These are phyloP conservation scores for Acorus calamus DNA, from an alignment of 106 monocot species.

Conservation along the genomic window DNA sequence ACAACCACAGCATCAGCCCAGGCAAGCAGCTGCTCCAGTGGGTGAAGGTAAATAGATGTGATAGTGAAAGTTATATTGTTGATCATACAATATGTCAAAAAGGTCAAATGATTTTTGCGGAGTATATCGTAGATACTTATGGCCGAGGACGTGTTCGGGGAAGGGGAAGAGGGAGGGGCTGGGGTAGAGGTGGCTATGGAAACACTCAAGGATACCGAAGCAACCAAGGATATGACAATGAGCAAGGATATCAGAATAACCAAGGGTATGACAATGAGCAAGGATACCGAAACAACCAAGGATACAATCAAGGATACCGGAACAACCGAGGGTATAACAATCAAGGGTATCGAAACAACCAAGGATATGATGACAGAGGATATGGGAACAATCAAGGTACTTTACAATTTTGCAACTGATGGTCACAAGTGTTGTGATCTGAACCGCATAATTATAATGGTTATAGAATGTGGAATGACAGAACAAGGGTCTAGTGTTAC, in stretches of 20 bases:
- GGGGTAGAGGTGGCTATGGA: constrained; percentile 41
- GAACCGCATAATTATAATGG: no score
- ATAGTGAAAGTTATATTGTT: background rate
- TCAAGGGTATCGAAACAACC: constrained; percentile 22
- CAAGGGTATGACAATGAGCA: no score
- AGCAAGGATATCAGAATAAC: no score
- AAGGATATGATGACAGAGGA: constrained; percentile 14
- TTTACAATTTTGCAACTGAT: background rate
- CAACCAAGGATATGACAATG: background rate
- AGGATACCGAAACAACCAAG: no score
- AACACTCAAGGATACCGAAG: constrained; percentile 3
- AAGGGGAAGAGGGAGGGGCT: constrained; percentile 41
- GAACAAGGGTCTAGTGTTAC: background rate
- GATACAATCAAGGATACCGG: background rate
- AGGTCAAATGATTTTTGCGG: background rate
- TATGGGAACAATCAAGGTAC: constrained; percentile 34
- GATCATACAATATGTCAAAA: background rate
- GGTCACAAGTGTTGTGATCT: no score
- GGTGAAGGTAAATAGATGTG: constrained; percentile 18
- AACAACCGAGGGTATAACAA: constrained; percentile 30
- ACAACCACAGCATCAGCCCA: constrained; percentile 30
- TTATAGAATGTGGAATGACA: no score
- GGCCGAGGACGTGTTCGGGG: constrained; percentile 54
- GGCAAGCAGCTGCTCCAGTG: constrained; percentile 28
- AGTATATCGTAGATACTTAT: constrained; percentile 40